Base-by-base conservation (phyloP, 1,284 basidiomycete genomes). In the Flammula alnicola region DNA sequence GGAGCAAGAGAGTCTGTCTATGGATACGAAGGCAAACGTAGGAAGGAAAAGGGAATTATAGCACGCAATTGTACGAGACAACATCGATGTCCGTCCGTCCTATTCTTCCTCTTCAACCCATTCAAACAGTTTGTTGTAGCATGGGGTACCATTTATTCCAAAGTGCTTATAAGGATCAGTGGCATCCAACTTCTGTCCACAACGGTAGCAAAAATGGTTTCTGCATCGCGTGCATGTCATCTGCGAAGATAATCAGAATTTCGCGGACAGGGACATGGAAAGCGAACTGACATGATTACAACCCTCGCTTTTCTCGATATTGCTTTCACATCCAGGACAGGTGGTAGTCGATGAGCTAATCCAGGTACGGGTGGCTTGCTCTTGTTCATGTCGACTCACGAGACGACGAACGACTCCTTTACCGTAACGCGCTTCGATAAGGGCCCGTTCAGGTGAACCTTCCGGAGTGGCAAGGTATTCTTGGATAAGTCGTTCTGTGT, bases 151-250 rank as follows among this genome's bases (percentile, higher is more conserved):
- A 3, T 67, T 72, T 17, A 68, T 77, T 20, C 81, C 83, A 63
- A 88, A 93, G 63, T 92, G 90, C 30, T 58, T 62, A 59, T 91
- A 92, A 0, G 88, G 88, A 54, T 87, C 70, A 9, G 52, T 57
- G 4, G 70, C 63, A 0, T 66, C 51, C 30, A 92, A 64, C 57
- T 73, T 77, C 2, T 64, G 52, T 8, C 85, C 88, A 61, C 89
- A 92, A 3, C 84, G 78, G 60, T 88, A 92, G 71, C 90, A 93
- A 60, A 91, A 91, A 60, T 93, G 89, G 32, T 78, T 71, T 12
- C 64, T 57, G 67, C 87, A 91, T 54, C 82, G 82, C n/a, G 71
- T 66, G 61, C 89, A 91, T 4, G 79, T 86, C 86, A 90, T 90
- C 86, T 89, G 55, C 16, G 11, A 9, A 14, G 27, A 31, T 54